Conservation (phyloP, 140 eudicot genomes). For the Oenanthe javanica region DNA sequence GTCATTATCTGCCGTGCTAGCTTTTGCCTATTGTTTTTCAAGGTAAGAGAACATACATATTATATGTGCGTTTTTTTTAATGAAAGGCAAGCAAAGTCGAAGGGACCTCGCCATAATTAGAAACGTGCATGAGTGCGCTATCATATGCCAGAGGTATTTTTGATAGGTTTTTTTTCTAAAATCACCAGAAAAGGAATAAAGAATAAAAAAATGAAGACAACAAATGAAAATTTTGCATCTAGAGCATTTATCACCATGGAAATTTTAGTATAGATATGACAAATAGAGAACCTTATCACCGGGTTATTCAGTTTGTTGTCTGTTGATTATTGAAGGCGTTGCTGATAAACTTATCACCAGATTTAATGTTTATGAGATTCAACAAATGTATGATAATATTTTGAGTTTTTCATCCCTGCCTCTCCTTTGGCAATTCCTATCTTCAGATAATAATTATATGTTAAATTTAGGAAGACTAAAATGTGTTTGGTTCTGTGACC, state of each 20-base stretch:
- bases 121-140: background rate
- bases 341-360: background rate
- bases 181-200: too few relatives aligned
- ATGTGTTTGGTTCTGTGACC: background rate
- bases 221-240: too few relatives aligned
- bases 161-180: too few relatives aligned
- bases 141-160: background rate
- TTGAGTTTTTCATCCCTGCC: too few relatives aligned
- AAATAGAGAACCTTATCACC: too few relatives aligned
- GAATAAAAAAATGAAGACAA: too few relatives aligned
- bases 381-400: too few relatives aligned
- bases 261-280: too few relatives aligned
- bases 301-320: background rate
- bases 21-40: constrained; percentile 66
- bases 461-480: background rate
- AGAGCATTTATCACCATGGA: too few relatives aligned
- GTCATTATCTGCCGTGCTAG: constrained; percentile 70
- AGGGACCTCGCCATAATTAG: background rate
- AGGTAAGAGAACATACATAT: constrained; percentile 33
- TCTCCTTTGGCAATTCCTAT: background rate
- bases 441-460: background rate
- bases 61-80: too few relatives aligned
- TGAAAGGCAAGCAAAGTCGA: background rate
- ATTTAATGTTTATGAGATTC: too few relatives aligned
- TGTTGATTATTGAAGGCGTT: background rate